These are phyloP conservation scores for Austroboletus eburneus DNA, from an alignment of 768 basidiomycete species.

Conservation along the genomic window DNA sequence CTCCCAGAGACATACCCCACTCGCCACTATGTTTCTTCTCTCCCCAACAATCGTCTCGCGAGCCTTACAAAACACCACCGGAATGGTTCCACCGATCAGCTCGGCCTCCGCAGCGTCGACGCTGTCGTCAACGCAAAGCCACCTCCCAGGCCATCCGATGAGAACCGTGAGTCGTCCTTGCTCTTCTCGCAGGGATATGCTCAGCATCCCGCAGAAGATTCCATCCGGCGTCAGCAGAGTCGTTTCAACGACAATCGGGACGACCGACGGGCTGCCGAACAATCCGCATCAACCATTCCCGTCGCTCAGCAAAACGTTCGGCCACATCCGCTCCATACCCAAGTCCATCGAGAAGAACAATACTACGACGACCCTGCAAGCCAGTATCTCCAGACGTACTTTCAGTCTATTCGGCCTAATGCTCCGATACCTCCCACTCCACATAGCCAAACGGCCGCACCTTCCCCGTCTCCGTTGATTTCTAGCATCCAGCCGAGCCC, in stretches of 20 bases:
- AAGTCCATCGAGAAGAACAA: conserved; percentile 54
- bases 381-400: conserved; percentile 56
- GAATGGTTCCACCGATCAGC: conserved; percentile 56
- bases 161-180: conserved; percentile 26
- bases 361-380: conserved; percentile 59
- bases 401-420: conserved; percentile 59
- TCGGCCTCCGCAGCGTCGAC: conserved; percentile 58
- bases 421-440: conserved; percentile 81
- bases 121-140: conserved; percentile 49
- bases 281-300: conserved; percentile 14
- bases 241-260: conserved; percentile 17
- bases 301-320: conserved; percentile 25
- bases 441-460: conserved; percentile 68
- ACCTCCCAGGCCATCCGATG: conserved; percentile 22
- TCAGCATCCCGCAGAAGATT: conserved; percentile 21
- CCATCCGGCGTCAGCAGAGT: conserved; percentile 18
- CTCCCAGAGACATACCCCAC: conserved; percentile 46
- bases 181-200: conserved; percentile 8
- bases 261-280: conserved; percentile 23
- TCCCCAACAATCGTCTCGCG: conserved; percentile 27
- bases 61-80: conserved; percentile 48
- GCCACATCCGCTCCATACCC: conserved; percentile 37
- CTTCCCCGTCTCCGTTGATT: conserved; percentile 65
- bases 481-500: conserved; percentile 53
- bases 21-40: conserved; percentile 29